Evolutionary conservation across 768 basidiomycete species (phyloP), one percentile per base, ranked within the genome.

Genomic region (Favolaschia claudopus): DNA sequence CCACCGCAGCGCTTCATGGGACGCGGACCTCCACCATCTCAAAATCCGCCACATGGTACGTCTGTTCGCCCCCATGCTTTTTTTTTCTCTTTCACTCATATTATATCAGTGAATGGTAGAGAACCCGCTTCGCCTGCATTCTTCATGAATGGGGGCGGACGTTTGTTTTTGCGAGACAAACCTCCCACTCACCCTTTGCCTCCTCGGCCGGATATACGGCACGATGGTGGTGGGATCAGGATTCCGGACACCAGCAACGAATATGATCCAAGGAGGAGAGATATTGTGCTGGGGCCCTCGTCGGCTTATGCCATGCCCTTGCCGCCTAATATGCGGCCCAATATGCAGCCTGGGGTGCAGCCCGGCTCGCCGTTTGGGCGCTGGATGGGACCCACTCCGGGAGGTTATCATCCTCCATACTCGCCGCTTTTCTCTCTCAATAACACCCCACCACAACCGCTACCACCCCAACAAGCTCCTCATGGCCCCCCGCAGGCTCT

Each of bases 391-490:
- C 34, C 13, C 45, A 15, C 40, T 15, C 44, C 57, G 20, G 48
- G 52, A 15, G 43, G 31, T 22, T 52, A 55, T 47, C 53, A 59
- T 46, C 62, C 36, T 7, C 58, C 58, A 5, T 62, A 62, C 31
- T 64, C 62, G 15, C 62, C 62, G 3, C 42, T 56, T 20, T 48
- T 60, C 20, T 45, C 62, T 19, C 39, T 64, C 28, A 64, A 60
- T 20, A 32, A 43, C 38, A 38, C 27, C 12, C 43, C 38, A 34
- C 20, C 45, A 7, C 25, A 33, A 13, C 7, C 47, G 25, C 38
- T 32, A 5, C 29, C n/a, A 9, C 24, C 47, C 25, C 40, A 29
- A 14, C 38, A 40, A 10, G 31, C 51, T n/a, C 40, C 31, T 13
- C 40, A 54, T 42, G 52, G n/a, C 32, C 40, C 53, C 12, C 37